Conservation (phyloP, 306 rosid species). For the Sechiopsis laciniata region DNA sequence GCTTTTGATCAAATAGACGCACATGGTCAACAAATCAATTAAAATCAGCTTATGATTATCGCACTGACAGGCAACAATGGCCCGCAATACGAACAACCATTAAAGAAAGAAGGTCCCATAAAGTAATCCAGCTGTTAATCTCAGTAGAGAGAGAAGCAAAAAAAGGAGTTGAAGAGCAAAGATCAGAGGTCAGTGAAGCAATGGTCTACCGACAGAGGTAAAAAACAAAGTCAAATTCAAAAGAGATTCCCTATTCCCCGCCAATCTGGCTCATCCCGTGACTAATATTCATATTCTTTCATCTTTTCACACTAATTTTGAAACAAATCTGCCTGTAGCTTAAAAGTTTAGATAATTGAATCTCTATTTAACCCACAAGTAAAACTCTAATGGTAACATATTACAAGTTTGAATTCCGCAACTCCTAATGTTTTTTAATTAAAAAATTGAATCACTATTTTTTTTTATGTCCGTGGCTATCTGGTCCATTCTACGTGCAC, state of each 20-base stretch:
- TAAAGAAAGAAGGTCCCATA: background rate
- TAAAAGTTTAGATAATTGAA: too few relatives aligned
- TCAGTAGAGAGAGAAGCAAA: background rate
- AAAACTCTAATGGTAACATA: too few relatives aligned
- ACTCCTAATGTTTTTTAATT: too few relatives aligned
- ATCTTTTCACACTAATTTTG: background rate
- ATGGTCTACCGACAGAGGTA: slow-evolving; percentile 13
- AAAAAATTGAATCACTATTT: too few relatives aligned
- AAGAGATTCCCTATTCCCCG: background rate
- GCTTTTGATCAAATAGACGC: slow-evolving; percentile 2
- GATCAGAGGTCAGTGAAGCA: background rate
- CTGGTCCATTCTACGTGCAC: too few relatives aligned
- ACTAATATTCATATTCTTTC: slow-evolving; percentile 6
- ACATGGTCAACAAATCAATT: slow-evolving; percentile 15
- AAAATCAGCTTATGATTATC: slow-evolving; percentile 5
- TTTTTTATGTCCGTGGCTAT: too few relatives aligned
- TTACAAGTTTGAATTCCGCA: too few relatives aligned
- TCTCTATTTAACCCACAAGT: too few relatives aligned
- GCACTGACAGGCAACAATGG: background rate
- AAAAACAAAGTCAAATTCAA: background rate
- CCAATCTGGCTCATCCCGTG: slow-evolving; percentile 9
- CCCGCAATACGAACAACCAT: slow-evolving; percentile 11
- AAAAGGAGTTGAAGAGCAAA: slow-evolving; percentile 1
- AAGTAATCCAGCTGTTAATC: slow-evolving; percentile 20
- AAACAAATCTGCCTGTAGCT: background rate